Percentiles rank a stretch among this genome's conserved stretches.
Conservation (phyloP, 2,329 filamentous ascomycete species). For the Cladobotryum protrusum region DNA sequence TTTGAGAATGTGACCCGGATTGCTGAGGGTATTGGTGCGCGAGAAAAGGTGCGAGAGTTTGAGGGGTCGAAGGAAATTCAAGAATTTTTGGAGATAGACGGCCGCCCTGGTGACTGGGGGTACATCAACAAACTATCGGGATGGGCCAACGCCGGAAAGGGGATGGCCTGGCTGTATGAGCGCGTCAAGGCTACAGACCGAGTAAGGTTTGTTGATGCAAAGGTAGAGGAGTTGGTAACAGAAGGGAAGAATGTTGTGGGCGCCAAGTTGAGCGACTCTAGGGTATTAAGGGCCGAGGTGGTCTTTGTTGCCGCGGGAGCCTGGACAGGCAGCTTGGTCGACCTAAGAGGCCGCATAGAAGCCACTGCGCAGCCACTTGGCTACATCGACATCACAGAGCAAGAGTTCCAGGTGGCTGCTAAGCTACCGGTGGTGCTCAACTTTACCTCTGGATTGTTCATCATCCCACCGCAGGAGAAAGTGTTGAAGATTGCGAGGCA, state of each 20-base stretch:
- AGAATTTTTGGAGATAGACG: slow-evolving; percentile 40
- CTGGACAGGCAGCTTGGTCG: slow-evolving; percentile 74
- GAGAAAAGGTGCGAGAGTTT: slow-evolving; percentile 39
- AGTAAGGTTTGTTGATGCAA: slow-evolving; percentile 49
- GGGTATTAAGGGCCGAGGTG: slow-evolving; percentile 54
- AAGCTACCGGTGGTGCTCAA: slow-evolving; percentile 68
- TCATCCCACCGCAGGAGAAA: slow-evolving; percentile 59
- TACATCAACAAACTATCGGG: slow-evolving; percentile 71
- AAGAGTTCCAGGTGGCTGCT: slow-evolving; percentile 60
- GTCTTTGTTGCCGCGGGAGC: slow-evolving; percentile 79
- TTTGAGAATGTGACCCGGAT: slow-evolving; percentile 54
- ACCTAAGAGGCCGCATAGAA: slow-evolving; percentile 67
- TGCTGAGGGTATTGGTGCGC: slow-evolving; percentile 31
- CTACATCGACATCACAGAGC: slow-evolving; percentile 67
- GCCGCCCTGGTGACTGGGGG: slow-evolving; percentile 55
- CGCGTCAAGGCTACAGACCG: slow-evolving; percentile 49
- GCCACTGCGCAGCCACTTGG: slow-evolving; percentile 78
- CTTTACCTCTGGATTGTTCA: slow-evolving; percentile 64
- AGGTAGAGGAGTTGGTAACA: slow-evolving; percentile 37
- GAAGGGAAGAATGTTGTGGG: slow-evolving; percentile 45
- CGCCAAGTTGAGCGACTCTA: slow-evolving; percentile 32
- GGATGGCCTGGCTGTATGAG: slow-evolving; percentile 58
- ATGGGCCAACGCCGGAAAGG: slow-evolving; percentile 72
- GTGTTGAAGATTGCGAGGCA: slow-evolving; percentile 67
- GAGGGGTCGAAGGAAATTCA: slow-evolving; percentile 39